These are phyloP conservation scores for Jamesozyma jinghongensis DNA, from an alignment of 805 yeast species.

Conservation along the genomic window DNA sequence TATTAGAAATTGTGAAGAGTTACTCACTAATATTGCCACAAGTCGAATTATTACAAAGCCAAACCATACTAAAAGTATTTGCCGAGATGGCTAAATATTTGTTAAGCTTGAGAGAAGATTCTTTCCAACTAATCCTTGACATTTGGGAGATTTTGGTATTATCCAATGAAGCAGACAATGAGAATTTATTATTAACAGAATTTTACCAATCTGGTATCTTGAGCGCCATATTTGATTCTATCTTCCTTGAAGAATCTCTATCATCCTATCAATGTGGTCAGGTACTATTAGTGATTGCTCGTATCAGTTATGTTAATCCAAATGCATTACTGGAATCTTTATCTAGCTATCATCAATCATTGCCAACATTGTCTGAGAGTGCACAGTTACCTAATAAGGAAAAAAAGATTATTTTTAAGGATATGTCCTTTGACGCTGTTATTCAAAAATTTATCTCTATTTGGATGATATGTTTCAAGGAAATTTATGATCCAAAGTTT, in stretches of 20 bases:
- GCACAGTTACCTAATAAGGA: slow-evolving; percentile 15
- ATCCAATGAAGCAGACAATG: slow-evolving; percentile 19
- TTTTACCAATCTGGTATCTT: slow-evolving; percentile 24
- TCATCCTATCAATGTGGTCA: slow-evolving; percentile 30
- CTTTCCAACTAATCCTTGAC: slow-evolving; percentile 41
- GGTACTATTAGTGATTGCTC: slow-evolving; percentile 29
- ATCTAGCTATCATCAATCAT: slow-evolving; percentile 16
- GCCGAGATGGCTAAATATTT: slow-evolving; percentile 45
- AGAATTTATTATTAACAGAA: slow-evolving; percentile 16
- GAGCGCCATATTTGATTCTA: slow-evolving; percentile 20
- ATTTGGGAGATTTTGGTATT: slow-evolving; percentile 28
- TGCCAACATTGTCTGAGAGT: slow-evolving; percentile 18
- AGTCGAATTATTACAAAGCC: slow-evolving; percentile 29
- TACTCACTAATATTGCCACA: slow-evolving; percentile 43
- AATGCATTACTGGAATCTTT: slow-evolving; percentile 25
- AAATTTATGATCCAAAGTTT: slow-evolving; percentile 65
- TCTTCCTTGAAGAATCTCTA: slow-evolving; percentile 25
- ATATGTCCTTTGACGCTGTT: slow-evolving; percentile 20
- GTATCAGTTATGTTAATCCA: slow-evolving; percentile 31
- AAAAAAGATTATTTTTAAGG: slow-evolving; percentile 18
- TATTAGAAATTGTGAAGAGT: slow-evolving; percentile 53
- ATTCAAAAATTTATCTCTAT: slow-evolving; percentile 26
- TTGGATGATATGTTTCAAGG: slow-evolving; percentile 41
- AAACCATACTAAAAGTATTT: slow-evolving; percentile 30
- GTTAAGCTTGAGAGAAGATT: slow-evolving; percentile 59